Evolutionary conservation across 1,284 basidiomycete genomes (phyloP).

Genomic region (Paramarasmius palmivorus): DNA sequence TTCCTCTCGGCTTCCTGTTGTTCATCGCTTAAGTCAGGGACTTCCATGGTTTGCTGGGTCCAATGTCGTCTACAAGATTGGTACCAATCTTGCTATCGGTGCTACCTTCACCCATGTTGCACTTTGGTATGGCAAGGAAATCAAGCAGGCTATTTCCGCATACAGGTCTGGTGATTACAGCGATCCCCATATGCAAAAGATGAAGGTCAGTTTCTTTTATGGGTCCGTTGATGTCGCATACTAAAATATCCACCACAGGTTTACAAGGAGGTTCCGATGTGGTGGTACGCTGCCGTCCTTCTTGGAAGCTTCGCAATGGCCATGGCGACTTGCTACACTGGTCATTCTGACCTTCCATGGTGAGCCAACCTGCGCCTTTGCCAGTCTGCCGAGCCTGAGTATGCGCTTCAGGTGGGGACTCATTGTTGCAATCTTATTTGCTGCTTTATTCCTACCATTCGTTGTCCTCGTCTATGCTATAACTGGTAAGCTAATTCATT

Average conservation of each 20-base stretch:
- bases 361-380: background rate
- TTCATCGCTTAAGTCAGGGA: conserved; percentile 24
- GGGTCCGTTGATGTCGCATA: background rate
- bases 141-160: conserved; percentile 39
- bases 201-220: conserved; percentile 20
- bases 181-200: conserved; percentile 14
- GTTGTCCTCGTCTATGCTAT: conserved; percentile 23
- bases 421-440: conserved; percentile 47
- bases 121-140: conserved; percentile 52
- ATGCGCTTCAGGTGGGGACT: conserved; percentile 35
- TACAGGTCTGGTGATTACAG: conserved; percentile 25
- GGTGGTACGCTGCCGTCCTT: conserved; percentile 58
- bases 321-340: conserved; percentile 52
- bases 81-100: conserved; percentile 39
- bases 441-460: conserved; percentile 54
- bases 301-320: conserved; percentile 47
- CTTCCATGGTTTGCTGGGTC: conserved; percentile 45
- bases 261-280: conserved; percentile 59
- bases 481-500: too few relatives aligned
- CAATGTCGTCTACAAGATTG: conserved; percentile 40
- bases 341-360: conserved; percentile 32
- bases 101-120: conserved; percentile 48
- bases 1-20: background rate
- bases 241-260: too few relatives aligned
- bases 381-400: conserved; percentile 1